These are phyloP conservation scores for Penicillium sp. DNA, from an alignment of 2,329 filamentous ascomycete genomes.

Conservation along the genomic window DNA sequence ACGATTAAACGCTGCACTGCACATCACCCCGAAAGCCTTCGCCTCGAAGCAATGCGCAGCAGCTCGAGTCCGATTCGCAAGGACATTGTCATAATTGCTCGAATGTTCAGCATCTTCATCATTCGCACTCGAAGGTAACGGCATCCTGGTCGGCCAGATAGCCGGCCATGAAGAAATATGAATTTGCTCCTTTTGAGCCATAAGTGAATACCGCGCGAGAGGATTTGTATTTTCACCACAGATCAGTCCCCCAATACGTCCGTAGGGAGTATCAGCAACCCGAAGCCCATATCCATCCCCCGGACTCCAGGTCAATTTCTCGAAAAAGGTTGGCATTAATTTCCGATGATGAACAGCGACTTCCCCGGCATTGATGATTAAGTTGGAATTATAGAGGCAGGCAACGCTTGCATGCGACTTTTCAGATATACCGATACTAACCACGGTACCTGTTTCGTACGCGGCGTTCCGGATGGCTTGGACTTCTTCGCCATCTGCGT, in stretches of 20 bases:
- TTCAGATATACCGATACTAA: slow-evolving; percentile 59
- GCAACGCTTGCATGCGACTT: slow-evolving; percentile 49
- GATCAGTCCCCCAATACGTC: slow-evolving; percentile 37
- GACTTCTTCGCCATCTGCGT: slow-evolving; percentile 54
- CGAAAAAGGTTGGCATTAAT: slow-evolving; percentile 60
- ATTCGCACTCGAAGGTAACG: background rate
- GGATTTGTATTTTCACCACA: slow-evolving; percentile 65
- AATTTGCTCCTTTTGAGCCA: slow-evolving; percentile 60
- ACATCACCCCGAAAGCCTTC: slow-evolving; percentile 60
- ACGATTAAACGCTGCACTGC: slow-evolving; percentile 49
- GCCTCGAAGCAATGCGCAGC: slow-evolving; percentile 63
- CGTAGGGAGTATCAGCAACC: slow-evolving; percentile 48
- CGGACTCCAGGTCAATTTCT: slow-evolving; percentile 59
- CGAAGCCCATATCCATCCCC: slow-evolving; percentile 57
- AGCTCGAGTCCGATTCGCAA: slow-evolving; percentile 57
- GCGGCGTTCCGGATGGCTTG: slow-evolving; percentile 46
- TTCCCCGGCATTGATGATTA: slow-evolving; percentile 53
- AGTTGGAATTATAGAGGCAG: slow-evolving; percentile 57
- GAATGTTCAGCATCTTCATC: background rate
- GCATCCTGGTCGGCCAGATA: slow-evolving; percentile 57
- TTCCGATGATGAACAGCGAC: slow-evolving; percentile 59
- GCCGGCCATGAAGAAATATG: slow-evolving; percentile 62
- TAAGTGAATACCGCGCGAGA: slow-evolving; percentile 56
- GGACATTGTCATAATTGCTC: slow-evolving; percentile 58
- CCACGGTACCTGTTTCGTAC: slow-evolving; percentile 41